Evolutionary conservation across 768 basidiomycete genomes (phyloP).

Genomic region (Mycena vulgaris): DNA sequence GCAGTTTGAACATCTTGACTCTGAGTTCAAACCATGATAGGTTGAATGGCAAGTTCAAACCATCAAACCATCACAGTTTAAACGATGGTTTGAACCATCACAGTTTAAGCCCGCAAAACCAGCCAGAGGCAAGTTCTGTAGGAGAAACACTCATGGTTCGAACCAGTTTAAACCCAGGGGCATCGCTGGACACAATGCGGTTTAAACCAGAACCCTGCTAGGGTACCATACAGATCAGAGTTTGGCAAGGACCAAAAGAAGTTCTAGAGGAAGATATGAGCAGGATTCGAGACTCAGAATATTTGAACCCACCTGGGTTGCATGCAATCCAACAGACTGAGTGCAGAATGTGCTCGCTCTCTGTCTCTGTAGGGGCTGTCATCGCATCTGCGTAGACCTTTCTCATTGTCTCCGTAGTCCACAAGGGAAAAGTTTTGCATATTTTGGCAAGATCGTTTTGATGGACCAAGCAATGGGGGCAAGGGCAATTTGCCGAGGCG

Average conservation of each 20-base stretch:
- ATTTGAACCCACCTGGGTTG: conserved; percentile 1
- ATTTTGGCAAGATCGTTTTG: conserved; percentile 2
- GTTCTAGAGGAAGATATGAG: conserved; percentile 1
- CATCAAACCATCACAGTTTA: too few relatives aligned
- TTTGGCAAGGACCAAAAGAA: conserved; percentile 24
- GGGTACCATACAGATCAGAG: conserved; percentile 27
- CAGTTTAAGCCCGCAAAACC: too few relatives aligned
- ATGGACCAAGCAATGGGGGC: conserved; percentile 18
- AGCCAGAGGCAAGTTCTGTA: too few relatives aligned
- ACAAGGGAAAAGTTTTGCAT: neutral
- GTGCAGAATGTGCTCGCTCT: conserved; percentile 9
- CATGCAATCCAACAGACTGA: conserved; percentile 15
- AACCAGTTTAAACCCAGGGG: too few relatives aligned
- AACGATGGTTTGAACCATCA: too few relatives aligned
- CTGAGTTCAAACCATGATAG: too few relatives aligned
- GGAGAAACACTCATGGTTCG: too few relatives aligned
- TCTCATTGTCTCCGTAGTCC: conserved; percentile 4
- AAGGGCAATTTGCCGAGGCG: neutral
- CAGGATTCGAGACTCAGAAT: neutral
- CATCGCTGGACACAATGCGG: too few relatives aligned
- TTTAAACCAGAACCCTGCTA: too few relatives aligned
- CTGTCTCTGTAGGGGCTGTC: conserved; percentile 3
- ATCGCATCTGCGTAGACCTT: neutral
- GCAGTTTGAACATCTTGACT: too few relatives aligned
- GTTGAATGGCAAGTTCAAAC: too few relatives aligned